phyloP scores from a whole-genome alignment of 2,329 filamentous ascomycete species.

The Fusarium mangiferae region DNA sequence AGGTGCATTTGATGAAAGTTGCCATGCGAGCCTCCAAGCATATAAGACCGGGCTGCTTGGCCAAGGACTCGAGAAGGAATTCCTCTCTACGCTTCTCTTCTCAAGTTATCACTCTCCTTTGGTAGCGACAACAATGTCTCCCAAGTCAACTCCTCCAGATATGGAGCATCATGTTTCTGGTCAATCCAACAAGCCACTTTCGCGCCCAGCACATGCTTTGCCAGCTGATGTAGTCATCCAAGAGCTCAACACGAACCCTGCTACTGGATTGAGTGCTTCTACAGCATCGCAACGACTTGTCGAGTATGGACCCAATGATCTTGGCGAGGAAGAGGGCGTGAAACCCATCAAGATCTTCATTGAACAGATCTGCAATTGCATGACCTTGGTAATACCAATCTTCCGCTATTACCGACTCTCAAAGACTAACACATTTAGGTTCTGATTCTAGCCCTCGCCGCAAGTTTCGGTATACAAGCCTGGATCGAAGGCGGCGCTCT shows the following conservation, averaged over 20 bases:
- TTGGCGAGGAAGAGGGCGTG: conserved; percentile 69
- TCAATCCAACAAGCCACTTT: conserved; percentile 62
- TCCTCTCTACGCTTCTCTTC: background rate
- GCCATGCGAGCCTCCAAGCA: background rate
- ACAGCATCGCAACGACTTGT: conserved; percentile 66
- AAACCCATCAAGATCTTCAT: conserved; percentile 71
- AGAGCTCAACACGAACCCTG: conserved; percentile 65
- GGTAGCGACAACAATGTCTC: background rate
- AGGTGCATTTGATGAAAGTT: background rate
- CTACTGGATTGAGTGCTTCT: conserved; percentile 65
- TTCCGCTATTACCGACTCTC: background rate
- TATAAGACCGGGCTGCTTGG: background rate
- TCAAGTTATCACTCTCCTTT: background rate
- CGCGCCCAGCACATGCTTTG: conserved; percentile 71
- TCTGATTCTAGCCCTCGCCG: conserved; percentile 65
- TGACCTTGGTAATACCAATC: conserved; percentile 65
- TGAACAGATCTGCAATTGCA: conserved; percentile 73
- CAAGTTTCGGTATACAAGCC: conserved; percentile 65
- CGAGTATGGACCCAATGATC: conserved; percentile 70
- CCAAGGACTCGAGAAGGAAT: background rate
- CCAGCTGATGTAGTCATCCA: conserved; percentile 61
- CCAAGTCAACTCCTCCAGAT: background rate
- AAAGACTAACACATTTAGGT: conserved; percentile 45
- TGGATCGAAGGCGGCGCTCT: conserved; percentile 71
- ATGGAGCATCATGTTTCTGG: conserved; percentile 48